Evolutionary conservation across 2,329 filamentous ascomycete genomes (phyloP), one percentile per base, ranked within the genome.

Genomic region (Calycina herbarum): DNA sequence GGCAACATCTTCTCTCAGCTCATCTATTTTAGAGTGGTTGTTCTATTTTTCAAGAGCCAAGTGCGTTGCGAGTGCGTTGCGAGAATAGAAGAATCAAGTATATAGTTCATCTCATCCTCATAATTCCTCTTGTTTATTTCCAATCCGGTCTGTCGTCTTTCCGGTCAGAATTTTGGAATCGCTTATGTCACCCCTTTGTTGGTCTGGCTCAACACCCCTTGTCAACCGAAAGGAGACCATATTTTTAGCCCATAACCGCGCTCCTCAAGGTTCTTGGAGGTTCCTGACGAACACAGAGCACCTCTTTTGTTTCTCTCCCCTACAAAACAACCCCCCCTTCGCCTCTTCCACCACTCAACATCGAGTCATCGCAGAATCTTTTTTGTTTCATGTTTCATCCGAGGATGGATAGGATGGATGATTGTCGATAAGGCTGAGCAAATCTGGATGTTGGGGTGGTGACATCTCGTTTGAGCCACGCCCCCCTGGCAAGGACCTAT

Each of bases 371-470:
- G n/a, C 8, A 45, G 38, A 54, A 63, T 33, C 20, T 33, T 31
- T 24, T n/a, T 42, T 33, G 62, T 64, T 64, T 64, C 62, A 59
- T 51, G 62, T 64, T 64, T 64, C 62, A 59, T 48, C 38, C 48
- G 8, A 59, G 56, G 57, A 40, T 38, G 59, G 38, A 51, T 27
- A 59, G 56, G 57, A 40, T 38, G 59, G 38, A 51, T 27, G 33
- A 57, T 29, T 57, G 29, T 33, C 27, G 48, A 42, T 64, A 64
- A 59, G 62, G 62, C 62, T 64, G 62, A 64, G 56, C 42, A 27
- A 20, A 27, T 35, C 4, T 60, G 35, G 20, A 10, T 59, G n/a
- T n/a, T 59, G 29, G 29, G 20, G 38, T 13, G 24, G 20, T 31
- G 27, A 20, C 31, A 40, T 33, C 31, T 56, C 61, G 31, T 38